phyloP scores from a whole-genome alignment of 805 yeast genomes.

The Priceomyces haplophilus region DNA sequence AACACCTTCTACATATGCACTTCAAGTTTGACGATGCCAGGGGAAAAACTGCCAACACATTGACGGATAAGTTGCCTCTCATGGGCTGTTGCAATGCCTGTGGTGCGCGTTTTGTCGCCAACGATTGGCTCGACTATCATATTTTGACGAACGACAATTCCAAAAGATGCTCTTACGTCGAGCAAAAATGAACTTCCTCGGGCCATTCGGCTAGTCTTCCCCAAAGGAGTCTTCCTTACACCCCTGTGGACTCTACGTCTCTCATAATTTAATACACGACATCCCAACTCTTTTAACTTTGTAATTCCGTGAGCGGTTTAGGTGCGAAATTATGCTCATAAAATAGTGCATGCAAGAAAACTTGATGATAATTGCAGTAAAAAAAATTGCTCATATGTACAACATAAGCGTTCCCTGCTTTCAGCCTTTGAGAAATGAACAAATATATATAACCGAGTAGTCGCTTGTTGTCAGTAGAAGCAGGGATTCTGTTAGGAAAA shows the following conservation, averaged over 20 bases:
- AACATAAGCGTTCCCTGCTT: too few species aligned
- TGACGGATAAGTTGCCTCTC: slow-evolving; percentile 40
- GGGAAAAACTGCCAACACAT: slow-evolving; percentile 37
- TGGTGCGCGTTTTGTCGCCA: slow-evolving; percentile 46
- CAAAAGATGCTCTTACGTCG: slow-evolving; percentile 22
- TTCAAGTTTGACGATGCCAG: slow-evolving; percentile 41
- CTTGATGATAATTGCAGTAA: slow-evolving; percentile 18
- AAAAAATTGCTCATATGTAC: slow-evolving; percentile 67
- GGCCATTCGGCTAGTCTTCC: too few species aligned
- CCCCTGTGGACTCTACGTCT: too few species aligned
- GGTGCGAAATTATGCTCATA: neutral
- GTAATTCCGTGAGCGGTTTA: neutral
- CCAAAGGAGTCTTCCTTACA: too few species aligned
- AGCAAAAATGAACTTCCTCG: neutral
- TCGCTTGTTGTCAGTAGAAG: too few species aligned
- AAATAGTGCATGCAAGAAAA: slow-evolving; percentile 31
- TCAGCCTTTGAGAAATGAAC: too few species aligned
- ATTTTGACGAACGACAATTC: slow-evolving; percentile 33
- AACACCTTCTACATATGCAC: slow-evolving; percentile 42
- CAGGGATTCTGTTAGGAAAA: too few species aligned
- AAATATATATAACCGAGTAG: too few species aligned
- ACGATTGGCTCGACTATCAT: slow-evolving; percentile 56
- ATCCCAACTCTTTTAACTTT: neutral
- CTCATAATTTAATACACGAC: neutral
- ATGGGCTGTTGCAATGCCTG: slow-evolving; percentile 44